Conservation (phyloP, 2,329 filamentous ascomycete genomes). For the Chaetomium sp. region DNA sequence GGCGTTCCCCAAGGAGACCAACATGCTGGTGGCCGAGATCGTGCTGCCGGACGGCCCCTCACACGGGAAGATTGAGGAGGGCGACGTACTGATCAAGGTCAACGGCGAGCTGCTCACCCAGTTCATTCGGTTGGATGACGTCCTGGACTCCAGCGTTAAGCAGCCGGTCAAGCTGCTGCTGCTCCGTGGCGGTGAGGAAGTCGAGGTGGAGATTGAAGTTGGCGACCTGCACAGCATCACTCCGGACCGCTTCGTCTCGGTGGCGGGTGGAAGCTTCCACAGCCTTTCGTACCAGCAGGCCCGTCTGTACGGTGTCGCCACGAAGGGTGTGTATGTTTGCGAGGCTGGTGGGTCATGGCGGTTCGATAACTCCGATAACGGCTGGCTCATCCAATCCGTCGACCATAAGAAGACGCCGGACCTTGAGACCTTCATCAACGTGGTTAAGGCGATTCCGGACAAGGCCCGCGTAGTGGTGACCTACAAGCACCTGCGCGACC, state of each 20-base stretch:
- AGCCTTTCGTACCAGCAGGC: slow-evolving; percentile 96
- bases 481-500: slow-evolving; percentile 89
- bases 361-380: slow-evolving; percentile 82
- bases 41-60: slow-evolving; percentile 87
- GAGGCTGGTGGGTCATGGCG: slow-evolving; percentile 93
- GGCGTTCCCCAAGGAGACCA: slow-evolving; percentile 84
- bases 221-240: slow-evolving; percentile 92
- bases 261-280: slow-evolving; percentile 92
- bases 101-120: slow-evolving; percentile 90
- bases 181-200: slow-evolving; percentile 80
- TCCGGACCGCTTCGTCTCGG: slow-evolving; percentile 89
- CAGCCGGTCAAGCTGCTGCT: slow-evolving; percentile 72
- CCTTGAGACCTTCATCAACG: slow-evolving; percentile 80
- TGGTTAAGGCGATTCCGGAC: slow-evolving; percentile 81
- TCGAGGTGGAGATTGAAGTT: slow-evolving; percentile 77
- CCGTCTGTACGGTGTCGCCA: slow-evolving; percentile 87
- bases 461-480: slow-evolving; percentile 81
- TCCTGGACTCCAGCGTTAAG: slow-evolving; percentile 81
- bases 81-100: slow-evolving; percentile 87
- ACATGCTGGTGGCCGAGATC: slow-evolving; percentile 95
- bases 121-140: slow-evolving; percentile 85
- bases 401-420: slow-evolving; percentile 89
- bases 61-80: slow-evolving; percentile 81
- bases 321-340: slow-evolving; percentile 89
- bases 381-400: slow-evolving; percentile 88